Base-by-base conservation (phyloP, 2,329 filamentous ascomycete genomes). In the Rosellinia necatrix region DNA sequence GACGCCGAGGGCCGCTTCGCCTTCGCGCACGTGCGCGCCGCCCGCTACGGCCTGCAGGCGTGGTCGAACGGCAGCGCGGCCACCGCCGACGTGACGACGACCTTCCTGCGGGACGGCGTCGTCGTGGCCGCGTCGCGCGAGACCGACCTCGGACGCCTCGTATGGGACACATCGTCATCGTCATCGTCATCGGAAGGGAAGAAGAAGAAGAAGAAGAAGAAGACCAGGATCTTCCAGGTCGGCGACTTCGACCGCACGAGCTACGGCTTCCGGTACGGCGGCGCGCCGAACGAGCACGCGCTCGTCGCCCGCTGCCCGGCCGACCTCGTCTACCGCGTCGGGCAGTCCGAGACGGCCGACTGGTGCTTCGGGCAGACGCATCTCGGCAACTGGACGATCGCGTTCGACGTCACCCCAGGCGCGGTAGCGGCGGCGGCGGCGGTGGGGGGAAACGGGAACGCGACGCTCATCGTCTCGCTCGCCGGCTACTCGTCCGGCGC, bases 311-410 rank as follows among this genome's bases (percentile, higher is more conserved):
- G 71, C 1, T 79, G 76, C 34, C 78, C 79, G 0, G 73, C 71
- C 2, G 75, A 80, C 51, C 60, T 81, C 8, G 76, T 72, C 0
- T 81, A 74, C 60, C 76, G 69, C 0, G 64, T 79, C 10, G 77
- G 77, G 3, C 52, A 62, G 43, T 74, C 68, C 15, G 64, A 65
- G 4, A 68, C 69, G 2, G 60, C 64, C 1, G 78, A 81, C 52
- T 81, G 79, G 79, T 81, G 75, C 56, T 81, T 79, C 50, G 78
- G 72, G 0, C 78, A 80, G 56, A 75, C 74, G 3, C 65, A 68
- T 25, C 52, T 63, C 13, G 73, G 73, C 1, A 74, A 70, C 30
- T 75, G 72, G 72, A 69, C 68, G 6, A 66, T 75, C 19, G 53
- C 65, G 7, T 75, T 75, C 49, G 49, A 62, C 13, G 9, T 48